phyloP scores from a whole-genome alignment of 2,329 filamentous ascomycete species.

The Alternaria viburni region DNA sequence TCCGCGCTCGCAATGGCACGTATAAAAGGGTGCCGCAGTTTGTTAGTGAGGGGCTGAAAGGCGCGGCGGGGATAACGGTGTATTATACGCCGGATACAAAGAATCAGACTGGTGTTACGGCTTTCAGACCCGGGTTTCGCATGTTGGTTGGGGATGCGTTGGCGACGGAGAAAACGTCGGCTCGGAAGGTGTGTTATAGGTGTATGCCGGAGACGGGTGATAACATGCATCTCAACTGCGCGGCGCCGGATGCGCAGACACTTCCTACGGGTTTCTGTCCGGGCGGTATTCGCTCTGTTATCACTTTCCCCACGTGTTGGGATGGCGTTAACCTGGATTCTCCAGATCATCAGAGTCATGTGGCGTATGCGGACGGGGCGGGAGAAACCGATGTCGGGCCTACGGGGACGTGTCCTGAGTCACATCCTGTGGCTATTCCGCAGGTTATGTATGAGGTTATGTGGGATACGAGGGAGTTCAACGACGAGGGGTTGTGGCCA shows the following conservation, averaged over 20 bases:
- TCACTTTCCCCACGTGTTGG: conserved; percentile 78
- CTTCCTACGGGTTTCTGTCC: conserved; percentile 53
- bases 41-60: conserved; percentile 20
- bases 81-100: conserved; percentile 32
- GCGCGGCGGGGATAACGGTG: conserved; percentile 34
- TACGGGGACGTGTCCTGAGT: conserved; percentile 32
- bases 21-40: conserved; percentile 36
- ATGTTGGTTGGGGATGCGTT: conserved; percentile 53
- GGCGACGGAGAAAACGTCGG: conserved; percentile 15
- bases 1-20: conserved; percentile 35
- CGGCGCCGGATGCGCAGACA: conserved; percentile 20
- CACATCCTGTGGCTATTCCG: conserved; percentile 35
- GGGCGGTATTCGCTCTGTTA: conserved; percentile 65
- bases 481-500: conserved; percentile 24
- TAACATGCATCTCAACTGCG: conserved; percentile 12
- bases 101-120: conserved; percentile 52
- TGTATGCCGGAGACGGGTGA: conserved; percentile 33
- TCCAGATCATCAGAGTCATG: conserved; percentile 67
- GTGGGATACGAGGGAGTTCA: conserved; percentile 35
- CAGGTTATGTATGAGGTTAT: conserved; percentile 43
- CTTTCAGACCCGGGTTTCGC: conserved; percentile 67
- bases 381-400: conserved; percentile 31
- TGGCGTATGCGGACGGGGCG: conserved; percentile 56
- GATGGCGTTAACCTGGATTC: conserved; percentile 65
- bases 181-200: conserved; percentile 32